A percentile compares a stretch with the other conserved stretches of the same genome.
Conservation (phyloP, 2,329 filamentous ascomycete species). For the Davidsoniella eucalypti region DNA sequence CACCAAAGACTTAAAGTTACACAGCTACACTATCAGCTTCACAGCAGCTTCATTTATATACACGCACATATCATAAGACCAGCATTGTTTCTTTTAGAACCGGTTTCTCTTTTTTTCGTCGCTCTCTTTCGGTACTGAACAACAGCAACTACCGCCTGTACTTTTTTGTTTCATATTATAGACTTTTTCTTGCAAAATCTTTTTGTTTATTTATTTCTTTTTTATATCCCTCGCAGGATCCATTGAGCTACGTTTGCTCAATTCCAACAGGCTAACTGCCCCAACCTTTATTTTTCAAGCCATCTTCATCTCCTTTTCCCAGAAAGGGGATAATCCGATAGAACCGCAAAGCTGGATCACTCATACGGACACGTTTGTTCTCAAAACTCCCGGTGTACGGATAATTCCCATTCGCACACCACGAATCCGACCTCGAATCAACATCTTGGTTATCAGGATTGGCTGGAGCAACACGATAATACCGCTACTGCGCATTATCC, state of each 20-base stretch:
- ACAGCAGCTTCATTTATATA: too few relatives aligned
- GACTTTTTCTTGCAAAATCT: not conserved
- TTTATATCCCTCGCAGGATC: not conserved
- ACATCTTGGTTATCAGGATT: constrained; percentile 1
- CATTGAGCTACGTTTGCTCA: constrained; percentile 4
- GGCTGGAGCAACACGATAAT: too few relatives aligned
- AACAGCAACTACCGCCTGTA: too few relatives aligned
- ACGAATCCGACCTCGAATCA: not conserved
- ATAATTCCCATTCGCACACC: constrained; percentile 7
- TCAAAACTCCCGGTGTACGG: constrained; percentile 8
- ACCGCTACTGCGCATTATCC: too few relatives aligned
- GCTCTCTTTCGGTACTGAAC: too few relatives aligned
- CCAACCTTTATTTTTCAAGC: constrained; percentile 4
- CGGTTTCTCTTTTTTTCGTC: not conserved
- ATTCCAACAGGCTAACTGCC: constrained; percentile 1
- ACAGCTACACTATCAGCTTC: too few relatives aligned
- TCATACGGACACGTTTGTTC: constrained; percentile 5
- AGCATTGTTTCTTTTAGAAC: constrained; percentile 2
- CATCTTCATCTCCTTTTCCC: constrained; percentile 9
- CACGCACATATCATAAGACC: too few relatives aligned
- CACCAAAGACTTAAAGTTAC: too few relatives aligned
- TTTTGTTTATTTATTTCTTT: not conserved
- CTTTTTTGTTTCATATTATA: not conserved
- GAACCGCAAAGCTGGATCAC: constrained; percentile 9
- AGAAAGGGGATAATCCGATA: constrained; percentile 6